Conservation (phyloP, 2,329 filamentous ascomycete species). For the Rhynchosporium agropyri region DNA sequence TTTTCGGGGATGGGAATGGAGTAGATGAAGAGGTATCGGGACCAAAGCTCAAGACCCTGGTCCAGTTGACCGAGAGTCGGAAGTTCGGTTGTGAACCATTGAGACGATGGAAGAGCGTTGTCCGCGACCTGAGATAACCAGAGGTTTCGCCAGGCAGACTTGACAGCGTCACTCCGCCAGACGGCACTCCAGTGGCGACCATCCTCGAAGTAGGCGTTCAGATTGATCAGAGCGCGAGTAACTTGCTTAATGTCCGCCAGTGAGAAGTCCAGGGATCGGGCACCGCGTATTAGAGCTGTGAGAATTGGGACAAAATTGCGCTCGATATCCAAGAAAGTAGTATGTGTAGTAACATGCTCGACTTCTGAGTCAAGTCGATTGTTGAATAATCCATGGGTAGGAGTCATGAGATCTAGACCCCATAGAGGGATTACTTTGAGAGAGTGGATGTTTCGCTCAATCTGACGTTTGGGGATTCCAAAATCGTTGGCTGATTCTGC, state of each 20-base stretch:
- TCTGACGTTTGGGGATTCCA: constrained; percentile 52
- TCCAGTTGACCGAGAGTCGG: constrained; percentile 22
- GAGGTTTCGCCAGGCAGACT: constrained; percentile 49
- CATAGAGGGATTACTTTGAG: constrained; percentile 53
- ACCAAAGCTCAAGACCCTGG: constrained; percentile 31
- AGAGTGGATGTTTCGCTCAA: constrained; percentile 52
- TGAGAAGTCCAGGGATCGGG: constrained; percentile 50
- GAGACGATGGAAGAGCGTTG: constrained; percentile 46
- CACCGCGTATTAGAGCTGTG: constrained; percentile 52
- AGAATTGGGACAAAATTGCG: constrained; percentile 56
- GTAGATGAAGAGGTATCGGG: constrained; percentile 50
- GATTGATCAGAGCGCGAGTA: constrained; percentile 34
- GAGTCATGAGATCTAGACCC: constrained; percentile 53
- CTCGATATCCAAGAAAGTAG: constrained; percentile 47
- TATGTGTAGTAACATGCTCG: constrained; percentile 37
- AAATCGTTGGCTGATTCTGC: constrained; percentile 54
- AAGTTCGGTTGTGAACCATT: constrained; percentile 50
- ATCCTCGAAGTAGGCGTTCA: constrained; percentile 44
- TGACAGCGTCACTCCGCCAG: constrained; percentile 50
- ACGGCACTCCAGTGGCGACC: constrained; percentile 50
- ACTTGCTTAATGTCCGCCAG: constrained; percentile 50
- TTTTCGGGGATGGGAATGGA: constrained; percentile 48
- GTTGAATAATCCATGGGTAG: constrained; percentile 52
- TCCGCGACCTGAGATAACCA: constrained; percentile 49
- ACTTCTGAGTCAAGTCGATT: constrained; percentile 54